phyloP scores from a whole-genome alignment of 129 eudicot species.

The Glebionis coronaria region DNA sequence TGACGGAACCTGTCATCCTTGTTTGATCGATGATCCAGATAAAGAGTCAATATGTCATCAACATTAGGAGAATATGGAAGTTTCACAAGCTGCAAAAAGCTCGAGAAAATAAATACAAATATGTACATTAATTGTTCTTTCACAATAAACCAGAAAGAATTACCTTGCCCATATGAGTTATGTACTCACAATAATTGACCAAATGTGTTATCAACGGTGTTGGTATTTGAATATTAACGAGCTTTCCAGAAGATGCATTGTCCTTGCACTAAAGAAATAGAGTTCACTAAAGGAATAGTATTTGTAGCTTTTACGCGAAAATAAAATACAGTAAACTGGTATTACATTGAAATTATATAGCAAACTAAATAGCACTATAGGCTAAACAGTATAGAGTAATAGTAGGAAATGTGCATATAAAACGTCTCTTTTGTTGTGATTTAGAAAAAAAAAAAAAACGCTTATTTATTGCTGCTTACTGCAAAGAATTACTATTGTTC shows the following conservation, averaged over 20 bases:
- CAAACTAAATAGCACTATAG: neutral
- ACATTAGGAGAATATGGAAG: slow-evolving; percentile 78
- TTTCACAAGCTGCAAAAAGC: slow-evolving; percentile 57
- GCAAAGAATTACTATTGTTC: neutral
- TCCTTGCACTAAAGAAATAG: slow-evolving; percentile 27
- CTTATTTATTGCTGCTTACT: neutral
- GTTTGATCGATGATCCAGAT: slow-evolving; percentile 38
- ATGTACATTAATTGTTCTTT: neutral
- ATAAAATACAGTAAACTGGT: too few species aligned
- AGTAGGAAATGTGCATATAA: neutral
- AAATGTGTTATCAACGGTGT: slow-evolving; percentile 56
- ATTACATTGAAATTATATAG: too few species aligned
- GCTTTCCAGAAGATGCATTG: slow-evolving; percentile 32
- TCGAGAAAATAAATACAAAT: slow-evolving; percentile 2
- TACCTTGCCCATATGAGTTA: slow-evolving; percentile 72
- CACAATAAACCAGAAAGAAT: slow-evolving; percentile 1
- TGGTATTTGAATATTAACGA: slow-evolving; percentile 56
- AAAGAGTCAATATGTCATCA: slow-evolving; percentile 46
- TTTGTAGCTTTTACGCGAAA: too few species aligned
- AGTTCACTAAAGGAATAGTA: neutral
- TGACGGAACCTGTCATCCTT: slow-evolving; percentile 45
- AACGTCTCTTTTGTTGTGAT: neutral
- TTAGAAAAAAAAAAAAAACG: neutral
- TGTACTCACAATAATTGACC: slow-evolving; percentile 59
- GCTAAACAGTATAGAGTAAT: neutral